These are phyloP conservation scores for Pseudoturritis turrita DNA, from an alignment of 345 rosid species.

Conservation along the genomic window DNA sequence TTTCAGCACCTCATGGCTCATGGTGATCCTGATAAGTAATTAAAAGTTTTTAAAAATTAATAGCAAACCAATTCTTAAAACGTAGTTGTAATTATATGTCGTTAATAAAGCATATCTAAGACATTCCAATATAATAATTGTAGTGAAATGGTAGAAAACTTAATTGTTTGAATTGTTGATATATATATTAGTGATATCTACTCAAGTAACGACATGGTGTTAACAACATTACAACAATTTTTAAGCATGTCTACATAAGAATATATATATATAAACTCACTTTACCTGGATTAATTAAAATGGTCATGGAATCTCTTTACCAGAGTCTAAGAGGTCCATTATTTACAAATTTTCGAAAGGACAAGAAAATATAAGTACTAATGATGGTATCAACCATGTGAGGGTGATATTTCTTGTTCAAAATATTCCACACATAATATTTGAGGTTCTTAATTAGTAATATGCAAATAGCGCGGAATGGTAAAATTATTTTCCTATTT, in stretches of 20 bases:
- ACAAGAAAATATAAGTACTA: not conserved
- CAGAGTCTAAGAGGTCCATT: not conserved
- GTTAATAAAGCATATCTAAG: not conserved
- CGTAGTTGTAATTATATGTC: not conserved
- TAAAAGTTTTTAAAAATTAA: not conserved
- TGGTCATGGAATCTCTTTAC: constrained; percentile 15
- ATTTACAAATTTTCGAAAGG: not conserved
- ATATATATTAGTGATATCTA: not conserved
- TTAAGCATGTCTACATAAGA: constrained; percentile 7
- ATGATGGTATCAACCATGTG: constrained; percentile 6
- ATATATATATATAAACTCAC: not conserved
- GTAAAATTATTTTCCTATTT: not conserved
- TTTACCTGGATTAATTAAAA: constrained; percentile 17
- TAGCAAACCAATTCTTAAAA: not conserved
- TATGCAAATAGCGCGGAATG: not conserved
- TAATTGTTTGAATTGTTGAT: not conserved
- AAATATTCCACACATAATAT: not conserved
- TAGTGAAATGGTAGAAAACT: not conserved
- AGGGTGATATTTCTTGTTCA: not conserved
- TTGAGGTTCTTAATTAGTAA: not conserved
- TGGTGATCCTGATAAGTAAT: not conserved
- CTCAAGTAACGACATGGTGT: constrained; percentile 21
- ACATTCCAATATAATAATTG: not conserved
- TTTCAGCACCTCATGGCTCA: not conserved
- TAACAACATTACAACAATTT: constrained; percentile 14